Base-by-base conservation (phyloP, 441 rosid genomes). In the Mallotus japonicus region DNA sequence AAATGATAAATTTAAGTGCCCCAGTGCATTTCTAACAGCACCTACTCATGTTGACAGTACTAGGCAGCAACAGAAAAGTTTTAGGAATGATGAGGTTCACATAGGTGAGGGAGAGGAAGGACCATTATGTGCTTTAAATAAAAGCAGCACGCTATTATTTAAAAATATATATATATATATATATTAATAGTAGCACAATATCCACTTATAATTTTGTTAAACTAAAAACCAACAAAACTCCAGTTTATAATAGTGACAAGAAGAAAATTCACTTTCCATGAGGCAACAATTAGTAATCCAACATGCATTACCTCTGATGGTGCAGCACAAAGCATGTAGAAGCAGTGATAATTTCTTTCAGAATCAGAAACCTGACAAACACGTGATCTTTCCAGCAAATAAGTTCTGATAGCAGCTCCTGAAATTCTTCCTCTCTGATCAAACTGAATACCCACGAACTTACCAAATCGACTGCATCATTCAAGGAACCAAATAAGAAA, bases 291-390 rank as follows among this genome's bases (percentile, higher is more conserved):
- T 37, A 37, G 32, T 15, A 46, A 34, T 34, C 40, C 10, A 49
- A 62, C 42, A 79, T 62, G 55, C 76, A 80, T 83, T 84, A 92
- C 99, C 93, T 92, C 96, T 42, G 79, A 73, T 37, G 99, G 99
- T 60, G 98, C 99, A 77, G 98, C 88, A 80, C 99, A 95, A 65
- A 95, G 95, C 98, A 95, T 91, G 87, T 95, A 95, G 89, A 95
- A 95, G 82, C 98, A 92, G 80, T 95, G 99, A 80, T 95, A 95
- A 78, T 95, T 92, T 86, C 99, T 92, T 87, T 95, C 99, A 64
- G 95, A 95, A 76, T 92, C 96, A 69, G 98, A 95, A 73, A 95
- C 90, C 85, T 95, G 99, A 79, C 99, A 95, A 72, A 95, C 99
- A 75, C 98, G 97, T 72, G 99, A 95, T 79, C 99, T 91, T 84